A percentile compares a stretch with the other conserved stretches of the same genome.
phyloP scores from a whole-genome alignment of 2,329 filamentous ascomycete genomes.

The Fusarium sacchari region DNA sequence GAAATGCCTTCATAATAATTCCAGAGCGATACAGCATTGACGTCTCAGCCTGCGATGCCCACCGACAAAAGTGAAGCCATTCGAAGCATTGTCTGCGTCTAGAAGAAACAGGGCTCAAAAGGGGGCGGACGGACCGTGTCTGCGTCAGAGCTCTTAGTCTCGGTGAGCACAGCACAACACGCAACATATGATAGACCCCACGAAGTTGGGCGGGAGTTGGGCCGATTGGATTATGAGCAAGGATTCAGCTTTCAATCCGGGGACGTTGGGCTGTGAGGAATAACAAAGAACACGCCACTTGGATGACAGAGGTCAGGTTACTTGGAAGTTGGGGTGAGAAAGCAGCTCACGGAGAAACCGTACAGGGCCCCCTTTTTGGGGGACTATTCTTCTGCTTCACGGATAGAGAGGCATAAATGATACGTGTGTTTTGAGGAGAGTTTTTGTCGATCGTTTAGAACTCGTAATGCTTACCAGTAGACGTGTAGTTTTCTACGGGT shows the following conservation, averaged over 20 bases:
- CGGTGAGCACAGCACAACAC: slow-evolving; percentile 34
- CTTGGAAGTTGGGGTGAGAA: slow-evolving; percentile 32
- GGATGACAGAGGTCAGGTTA: slow-evolving; percentile 30
- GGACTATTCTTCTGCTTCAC: not conserved
- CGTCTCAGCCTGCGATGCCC: not conserved
- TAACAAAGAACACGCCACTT: slow-evolving; percentile 38
- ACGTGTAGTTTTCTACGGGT: not conserved
- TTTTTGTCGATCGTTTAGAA: not conserved
- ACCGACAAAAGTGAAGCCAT: not conserved
- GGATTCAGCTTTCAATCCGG: slow-evolving; percentile 7
- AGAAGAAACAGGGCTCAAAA: slow-evolving; percentile 9
- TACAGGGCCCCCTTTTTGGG: not conserved
- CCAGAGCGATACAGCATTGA: not conserved
- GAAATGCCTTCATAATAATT: not conserved
- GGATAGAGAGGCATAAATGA: not conserved
- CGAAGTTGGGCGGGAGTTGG: slow-evolving; percentile 23
- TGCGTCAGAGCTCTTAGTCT: slow-evolving; percentile 24
- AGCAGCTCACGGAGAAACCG: slow-evolving; percentile 40
- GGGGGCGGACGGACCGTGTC: slow-evolving; percentile 28
- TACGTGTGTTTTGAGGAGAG: slow-evolving; percentile 5
- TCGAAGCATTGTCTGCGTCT: not conserved
- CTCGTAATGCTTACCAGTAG: not conserved
- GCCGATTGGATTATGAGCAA: slow-evolving; percentile 27
- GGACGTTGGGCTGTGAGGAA: slow-evolving; percentile 7
- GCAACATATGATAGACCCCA: slow-evolving; percentile 10